These are phyloP conservation scores for Coix lacrymajobi DNA, from an alignment of 176 grass and related monocot species.

Conservation along the genomic window DNA sequence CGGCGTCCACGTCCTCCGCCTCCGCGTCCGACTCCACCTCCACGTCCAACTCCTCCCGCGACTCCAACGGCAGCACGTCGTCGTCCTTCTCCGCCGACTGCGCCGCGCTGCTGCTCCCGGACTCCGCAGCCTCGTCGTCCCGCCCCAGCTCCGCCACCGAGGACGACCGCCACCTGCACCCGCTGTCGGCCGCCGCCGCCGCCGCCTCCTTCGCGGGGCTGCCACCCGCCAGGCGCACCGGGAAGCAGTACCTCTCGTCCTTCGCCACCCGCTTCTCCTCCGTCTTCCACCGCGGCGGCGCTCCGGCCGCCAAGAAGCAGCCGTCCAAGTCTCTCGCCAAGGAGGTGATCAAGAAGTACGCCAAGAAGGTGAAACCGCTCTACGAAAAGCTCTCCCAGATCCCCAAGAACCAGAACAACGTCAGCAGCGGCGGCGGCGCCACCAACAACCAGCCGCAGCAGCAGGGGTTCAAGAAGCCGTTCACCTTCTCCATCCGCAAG, in stretches of 20 bases:
- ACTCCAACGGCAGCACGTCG: constrained; percentile 75
- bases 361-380: constrained; percentile 92
- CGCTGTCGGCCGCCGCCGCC: background rate
- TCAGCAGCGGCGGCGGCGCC: background rate
- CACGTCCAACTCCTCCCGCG: constrained; percentile 56
- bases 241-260: constrained; percentile 73
- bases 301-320: constrained; percentile 29
- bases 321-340: constrained; percentile 72
- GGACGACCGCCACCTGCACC: constrained; percentile 48
- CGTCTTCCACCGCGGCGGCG: constrained; percentile 82
- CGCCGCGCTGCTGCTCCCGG: constrained; percentile 44
- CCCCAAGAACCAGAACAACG: constrained; percentile 53
- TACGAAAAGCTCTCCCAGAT: constrained; percentile 89
- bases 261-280: constrained; percentile 94
- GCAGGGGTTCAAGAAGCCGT: constrained; percentile 65
- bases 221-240: constrained; percentile 44
- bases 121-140: constrained; percentile 68
- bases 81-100: constrained; percentile 64
- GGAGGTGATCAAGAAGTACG: constrained; percentile 96
- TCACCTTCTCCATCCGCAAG: constrained; percentile 91
- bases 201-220: constrained; percentile 16
- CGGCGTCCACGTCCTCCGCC: constrained; percentile 69
- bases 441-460: constrained; percentile 38
- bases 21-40: constrained; percentile 74
- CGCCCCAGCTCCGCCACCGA: constrained; percentile 91